These are phyloP conservation scores for Chaetothyriales sp. DNA, from an alignment of 2,329 filamentous ascomycete genomes.

Conservation along the genomic window DNA sequence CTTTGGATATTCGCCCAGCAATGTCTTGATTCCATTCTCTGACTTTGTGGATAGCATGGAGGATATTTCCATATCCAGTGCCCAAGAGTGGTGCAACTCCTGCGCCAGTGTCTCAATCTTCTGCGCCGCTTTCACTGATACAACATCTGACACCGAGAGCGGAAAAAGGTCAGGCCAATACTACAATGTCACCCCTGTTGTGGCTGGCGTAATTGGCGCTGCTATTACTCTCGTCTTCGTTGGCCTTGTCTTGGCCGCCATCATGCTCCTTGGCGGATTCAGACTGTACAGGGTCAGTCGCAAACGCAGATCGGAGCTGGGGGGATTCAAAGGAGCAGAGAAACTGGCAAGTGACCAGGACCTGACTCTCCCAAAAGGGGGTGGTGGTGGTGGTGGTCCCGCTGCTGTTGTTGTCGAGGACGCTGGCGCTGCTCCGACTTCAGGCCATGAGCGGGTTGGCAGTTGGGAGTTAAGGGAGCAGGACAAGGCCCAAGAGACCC, in stretches of 20 bases:
- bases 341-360: conserved; percentile 43
- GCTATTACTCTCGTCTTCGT: conserved; percentile 35
- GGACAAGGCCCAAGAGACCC: conserved; percentile 9
- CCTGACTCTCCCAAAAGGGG: conserved; percentile 32
- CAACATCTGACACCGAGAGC: conserved; percentile 3
- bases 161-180: background rate
- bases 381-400: conserved; percentile 22
- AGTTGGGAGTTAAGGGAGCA: conserved; percentile 40
- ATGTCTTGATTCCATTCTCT: conserved; percentile 32
- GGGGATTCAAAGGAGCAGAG: conserved; percentile 41
- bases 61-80: conserved; percentile 28
- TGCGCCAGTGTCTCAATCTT: conserved; percentile 36
- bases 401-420: conserved; percentile 8
- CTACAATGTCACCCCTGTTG: conserved; percentile 22
- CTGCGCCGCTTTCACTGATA: conserved; percentile 29
- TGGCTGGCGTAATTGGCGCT: conserved; percentile 43
- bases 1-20: conserved; percentile 34
- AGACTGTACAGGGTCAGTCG: conserved; percentile 27
- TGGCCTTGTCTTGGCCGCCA: conserved; percentile 24
- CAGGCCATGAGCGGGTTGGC: conserved; percentile 38
- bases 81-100: conserved; percentile 37
- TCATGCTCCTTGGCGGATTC: conserved; percentile 30
- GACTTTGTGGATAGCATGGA: conserved; percentile 36
- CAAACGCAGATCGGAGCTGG: conserved; percentile 26
- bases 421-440: conserved; percentile 15